Evolutionary conservation across 495 filamentous ascomycete genomes (phyloP).

Genomic region (Tuber umbilicatum): DNA sequence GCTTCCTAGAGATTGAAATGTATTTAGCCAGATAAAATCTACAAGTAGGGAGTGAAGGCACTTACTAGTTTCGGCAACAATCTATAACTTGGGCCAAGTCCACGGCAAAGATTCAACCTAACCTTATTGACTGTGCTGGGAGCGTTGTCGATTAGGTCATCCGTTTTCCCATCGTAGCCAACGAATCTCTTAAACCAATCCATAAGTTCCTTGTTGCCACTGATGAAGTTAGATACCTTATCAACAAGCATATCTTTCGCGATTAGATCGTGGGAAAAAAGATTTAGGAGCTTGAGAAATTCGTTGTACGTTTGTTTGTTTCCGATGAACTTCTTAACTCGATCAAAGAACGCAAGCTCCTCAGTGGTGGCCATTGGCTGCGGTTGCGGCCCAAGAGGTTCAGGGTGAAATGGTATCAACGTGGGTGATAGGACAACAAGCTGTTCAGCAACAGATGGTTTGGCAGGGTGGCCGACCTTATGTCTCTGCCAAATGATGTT

Average conservation of each 20-base stretch:
- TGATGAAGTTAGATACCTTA: conserved; percentile 78
- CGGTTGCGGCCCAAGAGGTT: conserved; percentile 69
- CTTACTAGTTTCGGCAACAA: conserved; percentile 72
- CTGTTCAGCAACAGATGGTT: conserved; percentile 39
- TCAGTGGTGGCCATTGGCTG: conserved; percentile 59
- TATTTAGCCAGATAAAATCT: conserved; percentile 11
- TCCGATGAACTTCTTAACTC: conserved; percentile 89
- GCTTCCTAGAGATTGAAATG: conserved; percentile 53
- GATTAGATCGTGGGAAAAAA: conserved; percentile 86
- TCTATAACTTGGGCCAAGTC: conserved; percentile 88
- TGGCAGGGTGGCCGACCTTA: conserved; percentile 31
- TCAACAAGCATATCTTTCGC: conserved; percentile 70
- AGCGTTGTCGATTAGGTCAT: conserved; percentile 71
- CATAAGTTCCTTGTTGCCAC: conserved; percentile 77
- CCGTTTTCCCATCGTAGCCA: conserved; percentile 57
- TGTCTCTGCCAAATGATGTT: conserved; percentile 24
- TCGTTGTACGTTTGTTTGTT: conserved; percentile 89
- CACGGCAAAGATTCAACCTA: conserved; percentile 85
- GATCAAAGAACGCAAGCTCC: conserved; percentile 88
- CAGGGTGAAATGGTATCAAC: conserved; percentile 76
- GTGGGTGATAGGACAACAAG: conserved; percentile 70
- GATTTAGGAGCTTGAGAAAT: conserved; percentile 89
- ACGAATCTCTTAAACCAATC: conserved; percentile 78
- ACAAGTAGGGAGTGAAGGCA: conserved; percentile 13
- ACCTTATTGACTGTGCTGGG: conserved; percentile 68